Base-by-base conservation (phyloP, 352 stramenopile species). In the Aphanomyces stellatus region DNA sequence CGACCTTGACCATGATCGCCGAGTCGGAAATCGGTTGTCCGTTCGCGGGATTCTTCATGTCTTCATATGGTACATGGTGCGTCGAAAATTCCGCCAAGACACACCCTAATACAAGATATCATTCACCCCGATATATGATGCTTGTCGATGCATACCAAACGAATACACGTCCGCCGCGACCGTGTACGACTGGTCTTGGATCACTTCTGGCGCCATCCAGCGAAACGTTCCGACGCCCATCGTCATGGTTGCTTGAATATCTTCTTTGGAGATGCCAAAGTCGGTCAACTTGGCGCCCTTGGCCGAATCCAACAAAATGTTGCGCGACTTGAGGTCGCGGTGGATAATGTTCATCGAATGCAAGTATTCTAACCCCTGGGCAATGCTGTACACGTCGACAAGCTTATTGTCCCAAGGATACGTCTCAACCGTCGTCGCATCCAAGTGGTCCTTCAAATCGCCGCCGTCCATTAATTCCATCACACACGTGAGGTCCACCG, bases 71-170 rank as follows among this genome's bases (percentile, higher is more conserved):
- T 2, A 86, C 62, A 15, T 63, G 35, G 30, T 85, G 79, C 8
- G 75, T 79, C 37, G 85, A 77, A 46, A 89, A 69, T 51, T 89
- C 80, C 0, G 73, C 77, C 0, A 89, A 53, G 34, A 89, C 64
- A 1, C 80, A 74, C 1, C 46, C 46, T 53, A 53, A 53, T 13
- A 8, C 10, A 28, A 11, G 37, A n/a, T 19, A 46, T 46, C 11
- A 46, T 11, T 43, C 10, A 11, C 1, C n/a, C 37, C 0, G 13
- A 11, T 11, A 11, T n/a, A 19, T 46, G 37, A 46, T 19, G 11
- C 13, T 2, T 46, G 37, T n/a, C n/a, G n/a, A n/a, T n/a, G n/a
- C 37, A 30, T 62, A 64, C 56, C 56, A 53, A 64, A 64, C 8
- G 56, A 64, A 28, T 49, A 64, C 2, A 64, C 17, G 30, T 64